Evolutionary conservation across 2,329 filamentous ascomycete species (phyloP).

Genomic region (Cladosporium austrohemisphaericum): DNA sequence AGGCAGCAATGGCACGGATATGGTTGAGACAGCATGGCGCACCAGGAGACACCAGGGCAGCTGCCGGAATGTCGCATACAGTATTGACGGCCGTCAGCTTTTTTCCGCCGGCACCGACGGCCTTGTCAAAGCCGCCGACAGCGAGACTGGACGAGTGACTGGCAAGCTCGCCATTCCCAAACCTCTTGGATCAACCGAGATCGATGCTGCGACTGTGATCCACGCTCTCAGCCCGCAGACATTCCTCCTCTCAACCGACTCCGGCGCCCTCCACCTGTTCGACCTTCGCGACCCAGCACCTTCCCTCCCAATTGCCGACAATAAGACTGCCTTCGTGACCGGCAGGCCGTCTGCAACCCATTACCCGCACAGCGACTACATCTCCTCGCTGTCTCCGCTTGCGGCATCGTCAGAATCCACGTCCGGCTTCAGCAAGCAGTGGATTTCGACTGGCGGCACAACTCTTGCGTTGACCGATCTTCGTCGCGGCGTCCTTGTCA

Average conservation of each 20-base stretch:
- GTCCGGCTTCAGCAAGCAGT: slow-evolving; percentile 88
- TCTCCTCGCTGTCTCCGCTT: slow-evolving; percentile 81
- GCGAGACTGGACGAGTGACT: slow-evolving; percentile 62
- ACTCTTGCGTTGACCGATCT: slow-evolving; percentile 89
- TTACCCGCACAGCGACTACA: slow-evolving; percentile 86
- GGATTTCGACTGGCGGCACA: slow-evolving; percentile 87
- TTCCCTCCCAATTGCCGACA: slow-evolving; percentile 34
- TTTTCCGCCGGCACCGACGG: slow-evolving; percentile 61
- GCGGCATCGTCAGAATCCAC: slow-evolving; percentile 77
- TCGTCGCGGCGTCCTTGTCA: slow-evolving; percentile 77
- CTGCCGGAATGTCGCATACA: slow-evolving; percentile 77
- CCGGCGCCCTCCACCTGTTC: slow-evolving; percentile 80
- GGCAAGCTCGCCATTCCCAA: slow-evolving; percentile 77
- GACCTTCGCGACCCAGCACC: slow-evolving; percentile 63
- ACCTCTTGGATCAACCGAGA: slow-evolving; percentile 40
- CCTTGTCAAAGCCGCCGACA: slow-evolving; percentile 58
- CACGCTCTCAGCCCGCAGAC: slow-evolving; percentile 83
- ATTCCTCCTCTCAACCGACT: slow-evolving; percentile 85
- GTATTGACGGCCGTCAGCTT: slow-evolving; percentile 68
- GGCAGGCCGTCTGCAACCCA: slow-evolving; percentile 73
- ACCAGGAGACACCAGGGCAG: slow-evolving; percentile 91
- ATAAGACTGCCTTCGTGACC: slow-evolving; percentile 44
- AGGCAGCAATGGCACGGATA: slow-evolving; percentile 62
- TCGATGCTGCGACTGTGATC: slow-evolving; percentile 75
- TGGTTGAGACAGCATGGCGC: slow-evolving; percentile 79